phyloP scores from a whole-genome alignment of 2,329 filamentous ascomycete genomes.

The Penicillium sp. region DNA sequence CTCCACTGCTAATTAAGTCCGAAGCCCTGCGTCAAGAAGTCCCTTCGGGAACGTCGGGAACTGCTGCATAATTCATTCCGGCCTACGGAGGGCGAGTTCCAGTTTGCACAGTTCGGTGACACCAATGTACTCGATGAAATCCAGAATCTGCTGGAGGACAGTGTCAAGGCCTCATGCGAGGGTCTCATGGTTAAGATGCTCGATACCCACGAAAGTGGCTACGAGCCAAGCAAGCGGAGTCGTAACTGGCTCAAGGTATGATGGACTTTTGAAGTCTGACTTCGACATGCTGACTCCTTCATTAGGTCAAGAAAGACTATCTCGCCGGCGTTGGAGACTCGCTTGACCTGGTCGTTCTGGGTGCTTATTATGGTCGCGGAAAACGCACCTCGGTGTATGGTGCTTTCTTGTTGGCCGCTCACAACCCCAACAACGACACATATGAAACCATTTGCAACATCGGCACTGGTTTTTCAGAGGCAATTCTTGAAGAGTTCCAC shows the following conservation, averaged over 20 bases:
- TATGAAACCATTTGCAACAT: slow-evolving; percentile 99
- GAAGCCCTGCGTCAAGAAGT: slow-evolving; percentile 75
- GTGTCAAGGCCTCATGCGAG: slow-evolving; percentile 92
- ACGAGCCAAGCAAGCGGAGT: slow-evolving; percentile 93
- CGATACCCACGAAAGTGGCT: slow-evolving; percentile 86
- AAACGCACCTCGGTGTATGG: slow-evolving; percentile 96
- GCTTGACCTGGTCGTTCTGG: slow-evolving; percentile 90
- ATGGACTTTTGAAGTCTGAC: not conserved
- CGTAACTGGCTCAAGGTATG: slow-evolving; percentile 95
- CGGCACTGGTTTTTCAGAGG: slow-evolving; percentile 93
- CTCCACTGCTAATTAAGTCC: not conserved
- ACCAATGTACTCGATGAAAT: slow-evolving; percentile 91
- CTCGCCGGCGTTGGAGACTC: slow-evolving; percentile 91
- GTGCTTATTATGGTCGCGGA: slow-evolving; percentile 89
- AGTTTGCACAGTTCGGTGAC: slow-evolving; percentile 83
- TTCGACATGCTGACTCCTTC: slow-evolving; percentile 2
- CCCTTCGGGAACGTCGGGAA: slow-evolving; percentile 78
- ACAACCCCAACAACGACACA: slow-evolving; percentile 73
- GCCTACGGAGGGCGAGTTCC: slow-evolving; percentile 83
- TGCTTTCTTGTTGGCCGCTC: slow-evolving; percentile 91
- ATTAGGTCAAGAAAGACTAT: slow-evolving; percentile 93
- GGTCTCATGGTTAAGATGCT: slow-evolving; percentile 99
- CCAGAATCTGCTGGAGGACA: slow-evolving; percentile 86
- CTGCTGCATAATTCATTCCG: slow-evolving; percentile 71
- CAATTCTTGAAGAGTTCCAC: slow-evolving; percentile 85